These are phyloP conservation scores for Ambrosia artemisiifolia DNA, from an alignment of 129 eudicot genomes.

Conservation along the genomic window DNA sequence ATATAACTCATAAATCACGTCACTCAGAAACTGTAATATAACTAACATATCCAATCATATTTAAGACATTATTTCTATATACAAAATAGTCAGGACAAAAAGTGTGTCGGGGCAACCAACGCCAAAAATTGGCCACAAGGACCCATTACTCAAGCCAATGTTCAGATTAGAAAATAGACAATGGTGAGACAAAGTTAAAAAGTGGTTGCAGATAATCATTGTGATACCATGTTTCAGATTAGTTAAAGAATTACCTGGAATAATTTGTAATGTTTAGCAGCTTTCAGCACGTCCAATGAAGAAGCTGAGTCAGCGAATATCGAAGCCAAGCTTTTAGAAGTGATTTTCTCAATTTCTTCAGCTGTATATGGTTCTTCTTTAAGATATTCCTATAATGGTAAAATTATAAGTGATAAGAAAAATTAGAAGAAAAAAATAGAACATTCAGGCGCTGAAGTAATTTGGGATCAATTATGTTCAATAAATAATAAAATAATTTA, in stretches of 20 bases:
- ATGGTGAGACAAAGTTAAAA: background rate
- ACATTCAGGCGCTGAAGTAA: background rate
- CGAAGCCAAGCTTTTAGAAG: constrained; percentile 43
- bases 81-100: too few species aligned
- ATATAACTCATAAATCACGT: background rate
- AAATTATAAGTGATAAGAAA: background rate
- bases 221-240: background rate
- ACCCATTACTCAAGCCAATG: background rate
- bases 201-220: constrained; percentile 2
- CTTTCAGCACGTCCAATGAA: constrained; percentile 73
- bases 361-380: constrained; percentile 71
- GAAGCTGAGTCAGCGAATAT: constrained; percentile 63
- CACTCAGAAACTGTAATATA: background rate
- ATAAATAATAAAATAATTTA: background rate
- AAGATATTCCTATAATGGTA: constrained; percentile 40
- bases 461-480: background rate
- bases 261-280: constrained; percentile 64
- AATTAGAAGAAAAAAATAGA: background rate
- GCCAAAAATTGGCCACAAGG: too few species aligned
- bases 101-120: too few species aligned
- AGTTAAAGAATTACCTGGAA: constrained; percentile 39
- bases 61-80: too few species aligned
- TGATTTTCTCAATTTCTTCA: constrained; percentile 65
- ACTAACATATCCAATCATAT: too few species aligned
- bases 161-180: background rate